Evolutionary conservation across 1,139 yeast species (phyloP).

Genomic region (Yamadazyma dushanensis): DNA sequence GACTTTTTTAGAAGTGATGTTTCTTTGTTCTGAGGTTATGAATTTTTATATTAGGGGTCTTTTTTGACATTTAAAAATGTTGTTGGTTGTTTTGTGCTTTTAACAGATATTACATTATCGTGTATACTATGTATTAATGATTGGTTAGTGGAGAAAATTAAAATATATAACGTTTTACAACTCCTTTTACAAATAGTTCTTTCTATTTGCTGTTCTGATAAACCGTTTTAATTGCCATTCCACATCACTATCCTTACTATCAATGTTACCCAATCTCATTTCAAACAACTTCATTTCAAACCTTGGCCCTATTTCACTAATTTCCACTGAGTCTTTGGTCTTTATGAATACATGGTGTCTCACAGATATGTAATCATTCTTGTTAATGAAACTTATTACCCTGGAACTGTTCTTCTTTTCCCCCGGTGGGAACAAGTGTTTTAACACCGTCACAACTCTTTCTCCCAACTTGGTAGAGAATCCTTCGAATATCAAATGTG

Average conservation of each 20-base stretch:
- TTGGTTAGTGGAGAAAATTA: slow-evolving; percentile 3
- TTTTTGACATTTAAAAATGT: too few relatives aligned
- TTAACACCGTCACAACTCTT: slow-evolving; percentile 75
- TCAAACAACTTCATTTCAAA: slow-evolving; percentile 95
- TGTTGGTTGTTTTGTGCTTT: too few relatives aligned
- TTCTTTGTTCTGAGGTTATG: neutral
- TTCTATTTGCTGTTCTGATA: slow-evolving; percentile 91
- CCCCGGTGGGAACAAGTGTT: slow-evolving; percentile 96
- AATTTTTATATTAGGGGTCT: neutral
- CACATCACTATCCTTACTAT: slow-evolving; percentile 94
- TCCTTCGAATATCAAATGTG: slow-evolving; percentile 91
- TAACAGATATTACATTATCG: slow-evolving; percentile 7
- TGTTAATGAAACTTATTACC: slow-evolving; percentile 87
- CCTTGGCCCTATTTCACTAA: slow-evolving; percentile 98
- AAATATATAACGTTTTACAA: slow-evolving; percentile 2
- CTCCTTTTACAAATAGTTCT: slow-evolving; percentile 79
- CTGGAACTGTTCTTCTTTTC: slow-evolving; percentile 85
- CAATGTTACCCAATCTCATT: slow-evolving; percentile 84
- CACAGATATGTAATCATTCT: slow-evolving; percentile 88
- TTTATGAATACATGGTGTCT: slow-evolving; percentile 93
- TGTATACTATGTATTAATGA: slow-evolving; percentile 14
- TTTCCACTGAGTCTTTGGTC: slow-evolving; percentile 84
- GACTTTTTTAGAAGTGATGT: too few relatives aligned
- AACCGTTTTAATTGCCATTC: slow-evolving; percentile 96
- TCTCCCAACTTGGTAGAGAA: slow-evolving; percentile 83